Evolutionary conservation across 2,329 filamentous ascomycete genomes (phyloP).

Genomic region (Fusarium tricinctum): DNA sequence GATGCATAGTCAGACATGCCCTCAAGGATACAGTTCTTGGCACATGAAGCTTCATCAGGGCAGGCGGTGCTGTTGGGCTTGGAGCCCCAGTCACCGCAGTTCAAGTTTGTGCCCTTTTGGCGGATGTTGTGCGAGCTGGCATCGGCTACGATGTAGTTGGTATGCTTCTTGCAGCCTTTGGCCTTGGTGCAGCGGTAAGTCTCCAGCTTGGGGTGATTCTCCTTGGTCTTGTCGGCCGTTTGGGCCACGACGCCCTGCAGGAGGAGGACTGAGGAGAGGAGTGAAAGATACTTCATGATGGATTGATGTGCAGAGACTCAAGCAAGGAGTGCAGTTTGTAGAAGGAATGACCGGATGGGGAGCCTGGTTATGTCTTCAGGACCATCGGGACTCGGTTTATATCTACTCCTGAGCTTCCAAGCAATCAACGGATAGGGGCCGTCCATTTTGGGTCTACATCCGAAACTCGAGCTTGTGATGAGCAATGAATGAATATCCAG

Average conservation of each 20-base stretch:
- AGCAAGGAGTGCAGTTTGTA: background rate
- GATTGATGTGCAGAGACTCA: background rate
- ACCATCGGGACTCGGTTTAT: conserved; percentile 16
- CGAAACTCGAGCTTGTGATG: conserved; percentile 4
- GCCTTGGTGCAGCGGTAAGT: conserved; percentile 67
- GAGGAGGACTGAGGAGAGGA: conserved; percentile 24
- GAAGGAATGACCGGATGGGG: conserved; percentile 7
- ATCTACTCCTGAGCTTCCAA: conserved; percentile 5
- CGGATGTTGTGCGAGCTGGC: conserved; percentile 62
- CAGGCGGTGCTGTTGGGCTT: conserved; percentile 60
- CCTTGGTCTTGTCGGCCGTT: conserved; percentile 59
- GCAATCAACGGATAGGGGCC: conserved; percentile 11
- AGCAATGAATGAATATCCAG: background rate
- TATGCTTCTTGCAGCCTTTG: conserved; percentile 62
- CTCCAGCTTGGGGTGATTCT: conserved; percentile 63
- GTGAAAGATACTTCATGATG: conserved; percentile 25
- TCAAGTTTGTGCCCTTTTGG: conserved; percentile 53
- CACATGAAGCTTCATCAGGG: conserved; percentile 64
- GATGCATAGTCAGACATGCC: conserved; percentile 61
- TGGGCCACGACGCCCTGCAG: conserved; percentile 50
- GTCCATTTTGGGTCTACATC: conserved; percentile 7
- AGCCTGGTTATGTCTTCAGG: background rate
- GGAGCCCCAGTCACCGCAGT: conserved; percentile 46
- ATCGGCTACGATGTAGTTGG: conserved; percentile 66
- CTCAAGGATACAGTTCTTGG: conserved; percentile 68